Percentiles rank a stretch among this genome's conserved stretches.
phyloP scores from a whole-genome alignment of 2,329 filamentous ascomycete genomes.

The Clarireedia paspali region DNA sequence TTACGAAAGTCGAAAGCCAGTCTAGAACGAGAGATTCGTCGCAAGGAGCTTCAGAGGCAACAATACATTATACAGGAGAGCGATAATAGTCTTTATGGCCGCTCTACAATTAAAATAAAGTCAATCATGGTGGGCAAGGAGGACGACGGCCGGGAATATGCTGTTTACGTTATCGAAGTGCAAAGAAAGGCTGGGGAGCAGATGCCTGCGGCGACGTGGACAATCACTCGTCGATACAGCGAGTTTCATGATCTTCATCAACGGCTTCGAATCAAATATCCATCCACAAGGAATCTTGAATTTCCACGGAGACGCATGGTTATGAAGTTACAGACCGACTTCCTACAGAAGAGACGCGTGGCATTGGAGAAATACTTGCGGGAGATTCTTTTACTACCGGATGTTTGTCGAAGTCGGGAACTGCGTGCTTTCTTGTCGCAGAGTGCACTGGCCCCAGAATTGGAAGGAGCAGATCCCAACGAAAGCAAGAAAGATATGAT shows the following conservation, averaged over 20 bases:
- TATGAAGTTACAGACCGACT: conserved; percentile 94
- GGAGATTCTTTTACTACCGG: conserved; percentile 75
- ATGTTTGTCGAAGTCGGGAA: conserved; percentile 90
- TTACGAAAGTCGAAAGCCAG: conserved; percentile 90
- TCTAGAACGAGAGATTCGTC: conserved; percentile 80
- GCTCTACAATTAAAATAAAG: conserved; percentile 83
- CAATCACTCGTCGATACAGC: conserved; percentile 86
- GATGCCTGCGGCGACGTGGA: conserved; percentile 94
- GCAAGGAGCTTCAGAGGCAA: conserved; percentile 91
- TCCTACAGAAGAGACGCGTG: conserved; percentile 77
- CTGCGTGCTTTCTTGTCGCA: conserved; percentile 88
- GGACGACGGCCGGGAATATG: conserved; percentile 87
- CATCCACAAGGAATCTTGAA: conserved; percentile 80
- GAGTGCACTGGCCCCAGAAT: conserved; percentile 62
- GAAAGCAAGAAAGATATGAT: conserved; percentile 81
- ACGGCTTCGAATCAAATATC: conserved; percentile 73
- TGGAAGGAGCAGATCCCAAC: conserved; percentile 43
- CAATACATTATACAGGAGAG: conserved; percentile 97
- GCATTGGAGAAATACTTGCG: conserved; percentile 81
- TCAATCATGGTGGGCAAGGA: conserved; percentile 88
- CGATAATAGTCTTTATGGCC: conserved; percentile 92
- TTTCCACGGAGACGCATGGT: conserved; percentile 89
- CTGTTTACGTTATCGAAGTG: conserved; percentile 89
- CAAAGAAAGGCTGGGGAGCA: conserved; percentile 84
- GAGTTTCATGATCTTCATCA: conserved; percentile 97